Evolutionary conservation across 345 rosid genomes (phyloP), one percentile per base, ranked within the genome.

Genomic region (Gossypium longicalyx): DNA sequence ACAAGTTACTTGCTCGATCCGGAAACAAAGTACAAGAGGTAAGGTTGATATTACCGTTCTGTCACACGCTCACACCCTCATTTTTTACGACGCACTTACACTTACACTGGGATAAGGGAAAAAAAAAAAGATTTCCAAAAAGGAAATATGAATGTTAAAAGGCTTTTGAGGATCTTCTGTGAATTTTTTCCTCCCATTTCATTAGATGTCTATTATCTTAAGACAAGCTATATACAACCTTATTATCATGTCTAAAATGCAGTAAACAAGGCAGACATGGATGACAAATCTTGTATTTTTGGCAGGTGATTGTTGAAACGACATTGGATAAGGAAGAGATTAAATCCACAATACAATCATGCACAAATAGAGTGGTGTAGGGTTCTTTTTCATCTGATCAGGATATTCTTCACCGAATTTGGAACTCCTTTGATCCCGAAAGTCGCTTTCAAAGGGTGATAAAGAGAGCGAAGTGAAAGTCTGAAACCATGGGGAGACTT

Each of bases 11-110:
- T 62, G 99, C 98, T 79, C 90, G 98, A 80, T 80, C 97, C 54
- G 93, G 88, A 77, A 95, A 93, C 87, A 93, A 86, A 90, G 96
- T 91, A 64, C 98, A 91, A 70, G 99, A 95, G 98, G 99, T 93
- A 90, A 77, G 23, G 25, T 48, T 47, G 41, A 34, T 34, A 34
- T 34, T 5, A 5, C 41, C 5, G 41, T 34, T 34, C 41, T 34
- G 41, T 34, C 41, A 5, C 7, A 34, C 7, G 41, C 41, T 34
- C 41, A 5, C 38, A 34, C 6, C 41, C 41, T 34, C 41, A 34
- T 34, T 34, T 34, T 34, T 34, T 34, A 34, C 7, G 41, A 34
- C 7, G 0, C 41, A 34, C 41, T 5, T 34, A 29, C 34, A 29
- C 34, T 3, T 29, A 34, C 41, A 34, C 41, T 34, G 41, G 41